Evolutionary conservation across 352 stramenopile species (phyloP).

Genomic region (Pythium periplocum): DNA sequence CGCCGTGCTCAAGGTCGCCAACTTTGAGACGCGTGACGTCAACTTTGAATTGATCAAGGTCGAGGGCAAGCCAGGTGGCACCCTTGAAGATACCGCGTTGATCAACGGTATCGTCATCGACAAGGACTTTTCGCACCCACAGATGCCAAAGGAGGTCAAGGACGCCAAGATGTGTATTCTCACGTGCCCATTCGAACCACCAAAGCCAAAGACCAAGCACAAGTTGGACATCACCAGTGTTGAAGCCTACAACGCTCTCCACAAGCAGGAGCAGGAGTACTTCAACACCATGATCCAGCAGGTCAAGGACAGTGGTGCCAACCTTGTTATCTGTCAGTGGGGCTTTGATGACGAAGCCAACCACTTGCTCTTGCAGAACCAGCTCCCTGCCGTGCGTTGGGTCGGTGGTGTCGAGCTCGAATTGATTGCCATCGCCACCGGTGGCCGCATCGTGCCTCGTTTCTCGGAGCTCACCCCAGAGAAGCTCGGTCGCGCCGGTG

Average conservation of each 20-base stretch:
- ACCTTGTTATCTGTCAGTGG: conserved; percentile 99
- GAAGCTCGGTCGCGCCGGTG: conserved; percentile 94
- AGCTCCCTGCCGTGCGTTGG: conserved; percentile 97
- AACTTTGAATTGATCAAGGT: conserved; percentile 99
- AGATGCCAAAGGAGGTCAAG: conserved; percentile 97
- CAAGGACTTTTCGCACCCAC: conserved; percentile 99
- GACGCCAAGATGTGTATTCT: conserved; percentile 99
- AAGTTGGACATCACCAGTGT: conserved; percentile 99
- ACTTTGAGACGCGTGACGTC: conserved; percentile 98
- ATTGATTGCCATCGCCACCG: conserved; percentile 99
- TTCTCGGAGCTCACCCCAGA: conserved; percentile 96
- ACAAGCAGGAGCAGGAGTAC: conserved; percentile 98
- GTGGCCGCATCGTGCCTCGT: conserved; percentile 96
- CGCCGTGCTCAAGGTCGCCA: conserved; percentile 96
- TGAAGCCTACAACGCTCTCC: conserved; percentile 96
- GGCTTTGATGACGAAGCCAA: conserved; percentile 99
- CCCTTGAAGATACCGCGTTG: conserved; percentile 96
- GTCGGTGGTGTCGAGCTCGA: conserved; percentile 99
- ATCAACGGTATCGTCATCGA: conserved; percentile 99
- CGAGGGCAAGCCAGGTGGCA: conserved; percentile 97
- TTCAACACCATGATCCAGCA: conserved; percentile 99
- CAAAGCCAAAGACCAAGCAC: conserved; percentile 99
- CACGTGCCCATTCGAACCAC: conserved; percentile 98
- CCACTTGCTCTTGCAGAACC: conserved; percentile 97
- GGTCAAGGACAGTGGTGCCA: conserved; percentile 98